Conservation (phyloP, 768 basidiomycete genomes). For the Boletus pseudo-olivaceus region DNA sequence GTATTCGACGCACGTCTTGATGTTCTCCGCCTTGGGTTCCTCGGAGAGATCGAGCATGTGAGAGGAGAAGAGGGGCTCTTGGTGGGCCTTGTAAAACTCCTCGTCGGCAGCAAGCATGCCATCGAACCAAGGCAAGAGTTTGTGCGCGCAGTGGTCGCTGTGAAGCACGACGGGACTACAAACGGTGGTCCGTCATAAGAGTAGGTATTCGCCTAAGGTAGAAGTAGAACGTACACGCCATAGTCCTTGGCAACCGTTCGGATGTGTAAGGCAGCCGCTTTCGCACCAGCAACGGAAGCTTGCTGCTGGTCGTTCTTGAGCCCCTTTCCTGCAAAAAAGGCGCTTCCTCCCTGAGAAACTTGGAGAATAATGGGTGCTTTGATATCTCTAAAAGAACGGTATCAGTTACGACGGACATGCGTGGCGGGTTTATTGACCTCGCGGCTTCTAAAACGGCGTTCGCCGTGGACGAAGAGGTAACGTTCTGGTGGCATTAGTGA, state of each 20-base stretch:
- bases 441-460: slow-evolving; percentile 96
- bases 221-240: slow-evolving; percentile 68
- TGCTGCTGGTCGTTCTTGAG: slow-evolving; percentile 93
- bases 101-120: slow-evolving; percentile 98
- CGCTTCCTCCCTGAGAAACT: slow-evolving; percentile 94
- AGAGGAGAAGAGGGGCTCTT: slow-evolving; percentile 87
- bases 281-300: slow-evolving; percentile 89
- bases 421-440: slow-evolving; percentile 44
- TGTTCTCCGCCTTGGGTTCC: slow-evolving; percentile 90
- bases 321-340: slow-evolving; percentile 96
- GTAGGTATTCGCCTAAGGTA: not conserved
- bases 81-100: slow-evolving; percentile 85
- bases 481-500: slow-evolving; percentile 56
- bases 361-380: slow-evolving; percentile 98
- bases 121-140: slow-evolving; percentile 98
- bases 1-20: slow-evolving; percentile 89
- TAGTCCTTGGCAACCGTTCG: slow-evolving; percentile 84
- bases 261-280: slow-evolving; percentile 90
- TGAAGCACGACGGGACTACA: slow-evolving; percentile 91
- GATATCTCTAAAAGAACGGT: slow-evolving; percentile 60
- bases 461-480: slow-evolving; percentile 92
- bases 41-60: slow-evolving; percentile 99
- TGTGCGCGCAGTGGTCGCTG: slow-evolving; percentile 97
- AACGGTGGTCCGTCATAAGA: not conserved
- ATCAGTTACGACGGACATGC: slow-evolving; percentile 10